Base-by-base conservation (phyloP, 257 asterid genomes). In the Nicotiana attenuata region DNA sequence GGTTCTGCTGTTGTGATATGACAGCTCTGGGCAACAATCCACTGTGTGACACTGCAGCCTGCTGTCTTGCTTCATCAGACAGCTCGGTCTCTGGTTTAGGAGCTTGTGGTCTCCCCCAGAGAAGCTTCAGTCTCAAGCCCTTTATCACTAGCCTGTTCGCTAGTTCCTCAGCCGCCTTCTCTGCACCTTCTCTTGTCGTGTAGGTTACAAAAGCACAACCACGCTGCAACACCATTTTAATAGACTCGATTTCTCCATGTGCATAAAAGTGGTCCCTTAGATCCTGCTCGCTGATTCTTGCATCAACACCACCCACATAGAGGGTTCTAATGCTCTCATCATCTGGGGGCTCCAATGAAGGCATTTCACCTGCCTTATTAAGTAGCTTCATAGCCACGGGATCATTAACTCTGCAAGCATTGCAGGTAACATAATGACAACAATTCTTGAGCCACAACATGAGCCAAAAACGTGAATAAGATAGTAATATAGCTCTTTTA, bases 311-410 rank as follows among this genome's bases (percentile, higher is more conserved):
- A 68, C 99, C 99, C 10, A 96, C 88, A 52, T 96, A 94, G 9
- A 96, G 97, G 87, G 99, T 93, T 88, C 97, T 91, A 78, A 96
- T 94, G 91, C 90, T 90, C 88, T 92, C 97, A 22, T 96, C 99
- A 2, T 96, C 97, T 5, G 99, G 98, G 63, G 98, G 98, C 87
- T 94, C 98, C 80, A 96, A 83, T 24, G 98, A 89, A 81, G 99
- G 99, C 99, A 94, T 96, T 86, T 96, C 99, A 76, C 98, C 99
- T 20, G 99, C 99, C 89, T 93, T 94, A 86, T 85, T 85, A 33
- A 96, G 95, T 38, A 96, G 92, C 91, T 94, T 96, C 89, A 90
- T 2, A 7, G 99, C 99, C 87, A 96, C 99, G 11, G 98, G 98
- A 86, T 96, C 99, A 55, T 96, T 94, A 28, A 96, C 89, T 77